These are phyloP conservation scores for Aphanomyces stellatus DNA, from an alignment of 352 stramenopile genomes.

Conservation along the genomic window DNA sequence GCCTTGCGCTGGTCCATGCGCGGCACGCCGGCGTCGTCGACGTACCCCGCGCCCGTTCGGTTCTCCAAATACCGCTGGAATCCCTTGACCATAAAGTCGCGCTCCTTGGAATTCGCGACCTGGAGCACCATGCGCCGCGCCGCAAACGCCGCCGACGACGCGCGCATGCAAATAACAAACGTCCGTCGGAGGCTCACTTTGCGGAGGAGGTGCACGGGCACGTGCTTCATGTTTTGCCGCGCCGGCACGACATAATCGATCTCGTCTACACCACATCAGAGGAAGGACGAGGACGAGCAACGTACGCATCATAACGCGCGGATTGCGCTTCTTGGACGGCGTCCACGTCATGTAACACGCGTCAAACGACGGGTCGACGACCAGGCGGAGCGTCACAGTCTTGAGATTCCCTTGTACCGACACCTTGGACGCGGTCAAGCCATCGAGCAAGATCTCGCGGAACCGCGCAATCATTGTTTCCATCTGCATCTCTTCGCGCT, in stretches of 20 bases:
- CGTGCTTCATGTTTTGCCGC: conserved; percentile 38
- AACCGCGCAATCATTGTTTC: conserved; percentile 43
- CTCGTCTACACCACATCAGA: conserved; percentile 34
- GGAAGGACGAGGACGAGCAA: conserved; percentile 21
- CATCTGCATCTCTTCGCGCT: conserved; percentile 26
- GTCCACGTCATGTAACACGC: conserved; percentile 69
- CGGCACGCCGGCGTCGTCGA: conserved; percentile 38
- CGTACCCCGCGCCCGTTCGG: conserved; percentile 31
- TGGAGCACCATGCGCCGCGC: conserved; percentile 55
- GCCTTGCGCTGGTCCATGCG: conserved; percentile 28
- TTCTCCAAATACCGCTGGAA: conserved; percentile 48
- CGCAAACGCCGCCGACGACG: conserved; percentile 34
- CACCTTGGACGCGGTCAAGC: conserved; percentile 61
- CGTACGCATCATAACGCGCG: conserved; percentile 53
- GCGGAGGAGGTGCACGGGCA: conserved; percentile 33
- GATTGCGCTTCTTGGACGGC: conserved; percentile 56
- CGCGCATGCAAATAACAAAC: conserved; percentile 34
- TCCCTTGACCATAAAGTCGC: conserved; percentile 46
- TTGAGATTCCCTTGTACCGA: conserved; percentile 59
- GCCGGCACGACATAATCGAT: conserved; percentile 49
- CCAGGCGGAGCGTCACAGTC: conserved; percentile 46
- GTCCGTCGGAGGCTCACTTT: conserved; percentile 58
- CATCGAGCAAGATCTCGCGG: conserved; percentile 35
- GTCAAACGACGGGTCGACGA: conserved; percentile 31
- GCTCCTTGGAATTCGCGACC: conserved; percentile 42